phyloP scores from a whole-genome alignment of 2,329 filamentous ascomycete species.

The Madurella mycetomatis region DNA sequence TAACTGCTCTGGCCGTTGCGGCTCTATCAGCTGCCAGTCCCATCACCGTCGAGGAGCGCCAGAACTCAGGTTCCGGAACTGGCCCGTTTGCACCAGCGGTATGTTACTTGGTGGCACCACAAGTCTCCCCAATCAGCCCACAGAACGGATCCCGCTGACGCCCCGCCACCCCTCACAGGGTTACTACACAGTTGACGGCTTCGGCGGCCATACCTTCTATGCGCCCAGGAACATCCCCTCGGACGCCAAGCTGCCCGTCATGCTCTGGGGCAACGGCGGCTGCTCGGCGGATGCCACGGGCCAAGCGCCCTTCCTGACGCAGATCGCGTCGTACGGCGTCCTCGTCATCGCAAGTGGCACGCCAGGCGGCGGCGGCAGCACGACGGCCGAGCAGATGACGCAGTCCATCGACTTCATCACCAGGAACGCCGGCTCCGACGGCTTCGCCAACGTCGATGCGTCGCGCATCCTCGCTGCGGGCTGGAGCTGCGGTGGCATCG shows the following conservation, averaged over 20 bases:
- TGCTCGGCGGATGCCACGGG: slow-evolving; percentile 24
- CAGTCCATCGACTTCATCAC: slow-evolving; percentile 23
- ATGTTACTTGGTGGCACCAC: not conserved
- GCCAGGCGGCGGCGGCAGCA: slow-evolving; percentile 17
- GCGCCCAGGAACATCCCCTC: slow-evolving; percentile 17
- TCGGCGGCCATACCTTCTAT: slow-evolving; percentile 25
- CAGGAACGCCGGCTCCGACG: slow-evolving; percentile 18
- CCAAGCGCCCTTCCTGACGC: slow-evolving; percentile 20
- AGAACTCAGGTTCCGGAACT: not conserved
- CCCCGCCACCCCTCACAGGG: not conserved
- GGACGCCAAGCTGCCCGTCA: slow-evolving; percentile 24
- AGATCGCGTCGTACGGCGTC: slow-evolving; percentile 28
- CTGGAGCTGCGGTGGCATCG: slow-evolving; percentile 30
- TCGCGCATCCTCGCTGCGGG: slow-evolving; percentile 28
- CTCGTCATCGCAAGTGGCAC: slow-evolving; percentile 27
- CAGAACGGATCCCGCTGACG: not conserved
- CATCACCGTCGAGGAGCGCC: not conserved
- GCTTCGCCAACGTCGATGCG: slow-evolving; percentile 24
- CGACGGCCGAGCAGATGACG: slow-evolving; percentile 25
- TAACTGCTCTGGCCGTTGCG: not conserved
- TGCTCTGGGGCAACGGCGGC: slow-evolving; percentile 31
- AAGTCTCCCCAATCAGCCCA: not conserved
- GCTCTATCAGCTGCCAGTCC: slow-evolving; percentile 4
- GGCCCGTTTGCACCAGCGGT: not conserved
- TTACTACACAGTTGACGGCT: not conserved